Evolutionary conservation across 2,329 filamentous ascomycete species (phyloP).

Genomic region (Pseudonectria foliicola): DNA sequence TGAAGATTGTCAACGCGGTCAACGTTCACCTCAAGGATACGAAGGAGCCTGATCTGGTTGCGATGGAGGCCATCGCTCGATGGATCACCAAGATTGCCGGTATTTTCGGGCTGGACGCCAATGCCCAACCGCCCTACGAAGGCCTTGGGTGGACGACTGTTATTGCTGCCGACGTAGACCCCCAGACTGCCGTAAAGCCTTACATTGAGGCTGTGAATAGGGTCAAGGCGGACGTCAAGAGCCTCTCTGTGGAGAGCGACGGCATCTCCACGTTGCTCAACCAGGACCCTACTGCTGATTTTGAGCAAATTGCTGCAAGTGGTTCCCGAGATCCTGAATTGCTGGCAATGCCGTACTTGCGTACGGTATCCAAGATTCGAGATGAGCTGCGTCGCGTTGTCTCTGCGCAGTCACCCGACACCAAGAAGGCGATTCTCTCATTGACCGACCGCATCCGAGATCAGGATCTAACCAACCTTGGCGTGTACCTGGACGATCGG

Average conservation of each 20-base stretch:
- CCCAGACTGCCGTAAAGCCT: slow-evolving; percentile 38
- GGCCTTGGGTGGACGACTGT: slow-evolving; percentile 49
- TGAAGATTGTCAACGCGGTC: slow-evolving; percentile 68
- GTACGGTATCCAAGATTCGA: slow-evolving; percentile 48
- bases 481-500: slow-evolving; percentile 83
- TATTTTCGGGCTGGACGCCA: slow-evolving; percentile 72
- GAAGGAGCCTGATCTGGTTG: slow-evolving; percentile 38
- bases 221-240: slow-evolving; percentile 39
- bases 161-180: slow-evolving; percentile 34
- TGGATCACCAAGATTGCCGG: slow-evolving; percentile 81
- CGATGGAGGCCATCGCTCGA: slow-evolving; percentile 53
- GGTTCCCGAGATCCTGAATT: slow-evolving; percentile 46
- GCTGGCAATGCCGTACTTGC: slow-evolving; percentile 48
- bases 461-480: slow-evolving; percentile 70
- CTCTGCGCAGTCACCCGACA: slow-evolving; percentile 35
- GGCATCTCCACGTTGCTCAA: slow-evolving; percentile 36
- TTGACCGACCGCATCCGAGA: slow-evolving; percentile 79
- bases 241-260: slow-evolving; percentile 42
- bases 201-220: slow-evolving; percentile 39
- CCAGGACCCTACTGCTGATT: slow-evolving; percentile 39
- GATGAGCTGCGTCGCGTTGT: slow-evolving; percentile 55
- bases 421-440: slow-evolving; percentile 64
- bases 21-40: slow-evolving; percentile 53
- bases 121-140: slow-evolving; percentile 46
- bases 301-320: slow-evolving; percentile 34